Conservation (phyloP, 2,329 filamentous ascomycete genomes). For the Microdochium bolleyi region DNA sequence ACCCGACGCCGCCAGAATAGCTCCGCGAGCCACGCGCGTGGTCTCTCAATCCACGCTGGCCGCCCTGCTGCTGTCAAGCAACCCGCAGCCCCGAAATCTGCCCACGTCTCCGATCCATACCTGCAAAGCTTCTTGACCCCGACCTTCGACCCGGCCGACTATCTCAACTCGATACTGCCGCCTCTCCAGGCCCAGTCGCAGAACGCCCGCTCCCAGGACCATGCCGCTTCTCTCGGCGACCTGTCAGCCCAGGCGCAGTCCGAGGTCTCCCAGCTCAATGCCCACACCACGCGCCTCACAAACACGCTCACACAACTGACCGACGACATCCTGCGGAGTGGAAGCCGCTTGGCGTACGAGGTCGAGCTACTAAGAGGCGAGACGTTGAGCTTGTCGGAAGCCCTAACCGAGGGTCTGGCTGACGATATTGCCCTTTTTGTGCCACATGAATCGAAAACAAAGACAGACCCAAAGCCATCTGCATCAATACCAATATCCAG, state of each 20-base stretch:
- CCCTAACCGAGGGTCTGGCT: conserved; percentile 63
- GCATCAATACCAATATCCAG: conserved; percentile 3
- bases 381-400: conserved; percentile 70
- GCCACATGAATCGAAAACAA: conserved; percentile 37
- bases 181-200: conserved; percentile 44
- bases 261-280: conserved; percentile 79
- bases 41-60: background rate
- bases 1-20: conserved; percentile 40
- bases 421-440: conserved; percentile 69
- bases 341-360: conserved; percentile 84
- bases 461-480: conserved; percentile 13
- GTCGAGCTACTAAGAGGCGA: conserved; percentile 91
- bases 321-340: conserved; percentile 87
- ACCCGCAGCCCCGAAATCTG: conserved; percentile 39
- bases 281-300: conserved; percentile 78
- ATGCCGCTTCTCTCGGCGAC: conserved; percentile 57
- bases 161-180: conserved; percentile 74
- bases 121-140: conserved; percentile 68
- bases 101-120: conserved; percentile 62
- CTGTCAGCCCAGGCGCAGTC: conserved; percentile 75
- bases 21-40: conserved; percentile 22
- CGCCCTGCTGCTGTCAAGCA: conserved; percentile 11
- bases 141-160: conserved; percentile 75
- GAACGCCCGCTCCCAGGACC: conserved; percentile 19
- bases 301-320: conserved; percentile 79